Conservation (phyloP, 495 filamentous ascomycete genomes). For the Clohesyomyces aquaticus region DNA sequence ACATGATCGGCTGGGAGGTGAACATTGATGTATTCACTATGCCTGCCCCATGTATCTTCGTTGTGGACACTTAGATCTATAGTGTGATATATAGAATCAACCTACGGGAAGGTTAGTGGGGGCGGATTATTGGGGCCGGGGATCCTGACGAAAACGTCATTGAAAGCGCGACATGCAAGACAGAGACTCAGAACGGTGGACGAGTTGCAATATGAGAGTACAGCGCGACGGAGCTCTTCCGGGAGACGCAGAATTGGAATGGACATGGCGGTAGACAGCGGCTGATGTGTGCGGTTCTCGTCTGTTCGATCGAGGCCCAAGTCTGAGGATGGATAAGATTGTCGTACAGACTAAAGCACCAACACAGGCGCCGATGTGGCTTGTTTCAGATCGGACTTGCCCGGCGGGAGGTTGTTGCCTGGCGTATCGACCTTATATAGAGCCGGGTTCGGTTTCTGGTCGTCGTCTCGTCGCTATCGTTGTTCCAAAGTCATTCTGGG, state of each 20-base stretch:
- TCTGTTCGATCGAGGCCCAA: not conserved
- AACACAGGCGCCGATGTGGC: not conserved
- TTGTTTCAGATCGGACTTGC: not conserved
- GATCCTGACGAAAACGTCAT: conserved; percentile 5
- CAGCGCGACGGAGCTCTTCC: conserved; percentile 12
- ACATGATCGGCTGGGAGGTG: conserved; percentile 9
- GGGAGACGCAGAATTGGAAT: conserved; percentile 15
- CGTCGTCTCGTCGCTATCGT: no score
- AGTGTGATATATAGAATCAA: conserved; percentile 8
- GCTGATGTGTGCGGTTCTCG: not conserved
- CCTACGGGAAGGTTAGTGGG: not conserved
- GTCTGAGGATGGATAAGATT: not conserved
- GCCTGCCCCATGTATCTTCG: not conserved
- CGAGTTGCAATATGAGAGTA: conserved; percentile 12
- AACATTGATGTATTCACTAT: conserved; percentile 16
- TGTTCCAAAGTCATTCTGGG: not conserved
- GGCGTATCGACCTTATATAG: no score
- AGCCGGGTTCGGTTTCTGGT: no score
- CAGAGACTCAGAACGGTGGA: conserved; percentile 8
- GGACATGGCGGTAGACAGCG: not conserved
- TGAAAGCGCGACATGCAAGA: conserved; percentile 4
- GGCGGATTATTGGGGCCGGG: not conserved
- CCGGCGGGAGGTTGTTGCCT: not conserved
- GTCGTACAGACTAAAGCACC: not conserved
- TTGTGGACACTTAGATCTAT: conserved; percentile 22